Conservation (phyloP, 148 eudicot species). For the Vaccinium darrowii region DNA sequence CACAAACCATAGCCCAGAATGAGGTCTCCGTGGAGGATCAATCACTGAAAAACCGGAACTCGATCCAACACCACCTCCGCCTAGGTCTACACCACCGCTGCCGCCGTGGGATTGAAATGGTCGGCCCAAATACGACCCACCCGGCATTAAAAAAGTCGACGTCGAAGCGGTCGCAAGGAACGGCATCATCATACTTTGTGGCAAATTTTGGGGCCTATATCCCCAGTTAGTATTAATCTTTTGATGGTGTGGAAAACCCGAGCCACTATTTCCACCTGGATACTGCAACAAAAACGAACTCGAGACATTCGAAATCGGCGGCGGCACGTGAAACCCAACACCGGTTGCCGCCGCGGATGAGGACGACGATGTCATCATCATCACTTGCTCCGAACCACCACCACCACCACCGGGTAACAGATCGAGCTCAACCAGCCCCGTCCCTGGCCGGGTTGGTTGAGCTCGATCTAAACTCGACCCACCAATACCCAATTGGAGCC, state of each 20-base stretch:
- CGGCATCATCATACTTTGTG: constrained; percentile 25
- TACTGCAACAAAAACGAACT: constrained; percentile 19
- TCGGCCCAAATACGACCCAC: constrained; percentile 12
- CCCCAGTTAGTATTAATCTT: constrained; percentile 24
- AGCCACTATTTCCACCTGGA: constrained; percentile 9
- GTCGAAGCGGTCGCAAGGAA: constrained; percentile 25
- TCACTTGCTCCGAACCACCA: constrained; percentile 3
- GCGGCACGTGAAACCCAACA: constrained; percentile 10
- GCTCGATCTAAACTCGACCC: constrained; percentile 9
- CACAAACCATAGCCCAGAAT: constrained; percentile 78
- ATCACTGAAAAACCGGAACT: constrained; percentile 46
- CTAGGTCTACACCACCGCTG: constrained; percentile 17
- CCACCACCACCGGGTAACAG: constrained; percentile 24
- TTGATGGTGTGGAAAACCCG: constrained; percentile 19
- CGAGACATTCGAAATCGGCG: neutral
- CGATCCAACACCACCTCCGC: constrained; percentile 15
- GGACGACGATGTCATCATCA: constrained; percentile 10
- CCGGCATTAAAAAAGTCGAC: constrained; percentile 23
- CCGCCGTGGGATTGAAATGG: constrained; percentile 18
- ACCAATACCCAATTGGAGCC: constrained; percentile 76
- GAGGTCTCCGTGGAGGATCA: constrained; percentile 68
- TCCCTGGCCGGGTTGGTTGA: neutral
- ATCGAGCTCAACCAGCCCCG: constrained; percentile 34
- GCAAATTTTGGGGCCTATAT: constrained; percentile 18
- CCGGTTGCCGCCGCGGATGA: neutral